These are phyloP conservation scores for Lizonia empirigonia DNA, from an alignment of 2,329 filamentous ascomycete genomes.

Conservation along the genomic window DNA sequence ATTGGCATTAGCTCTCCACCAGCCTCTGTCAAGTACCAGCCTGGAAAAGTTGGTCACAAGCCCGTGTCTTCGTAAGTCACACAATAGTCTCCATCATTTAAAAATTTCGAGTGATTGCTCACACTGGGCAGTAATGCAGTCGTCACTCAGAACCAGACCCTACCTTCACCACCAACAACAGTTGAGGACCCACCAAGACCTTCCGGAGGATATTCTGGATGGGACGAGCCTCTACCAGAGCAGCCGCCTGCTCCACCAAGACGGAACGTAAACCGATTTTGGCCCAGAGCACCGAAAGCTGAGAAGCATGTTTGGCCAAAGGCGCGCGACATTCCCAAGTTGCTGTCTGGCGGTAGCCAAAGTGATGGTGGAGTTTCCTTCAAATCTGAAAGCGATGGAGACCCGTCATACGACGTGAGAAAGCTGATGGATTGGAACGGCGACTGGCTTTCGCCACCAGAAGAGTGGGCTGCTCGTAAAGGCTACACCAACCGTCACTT, in stretches of 20 bases:
- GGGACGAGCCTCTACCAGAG: slow-evolving; percentile 15
- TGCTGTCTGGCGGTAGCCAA: slow-evolving; percentile 21
- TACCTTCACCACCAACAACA: slow-evolving; percentile 11
- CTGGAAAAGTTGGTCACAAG: neutral
- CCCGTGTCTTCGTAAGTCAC: neutral
- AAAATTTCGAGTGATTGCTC: neutral
- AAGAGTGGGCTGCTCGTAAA: slow-evolving; percentile 54
- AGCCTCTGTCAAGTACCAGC: slow-evolving; percentile 15
- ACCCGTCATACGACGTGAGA: slow-evolving; percentile 43
- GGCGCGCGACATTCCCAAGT: slow-evolving; percentile 32
- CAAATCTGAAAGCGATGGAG: slow-evolving; percentile 38
- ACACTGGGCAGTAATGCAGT: neutral
- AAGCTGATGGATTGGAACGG: slow-evolving; percentile 54
- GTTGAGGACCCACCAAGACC: neutral
- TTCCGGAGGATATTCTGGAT: slow-evolving; percentile 4
- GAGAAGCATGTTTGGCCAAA: slow-evolving; percentile 35
- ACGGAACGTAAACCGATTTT: slow-evolving; percentile 20
- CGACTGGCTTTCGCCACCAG: slow-evolving; percentile 53
- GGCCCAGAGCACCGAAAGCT: slow-evolving; percentile 15
- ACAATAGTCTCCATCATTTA: too few species aligned
- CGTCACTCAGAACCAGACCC: neutral
- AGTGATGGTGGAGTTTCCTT: slow-evolving; percentile 31
- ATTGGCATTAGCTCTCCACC: slow-evolving; percentile 3
- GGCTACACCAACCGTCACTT: slow-evolving; percentile 39
- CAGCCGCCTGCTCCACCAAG: slow-evolving; percentile 2